These are phyloP conservation scores for Penicillium freii DNA, from an alignment of 2,329 filamentous ascomycete species.

Conservation along the genomic window DNA sequence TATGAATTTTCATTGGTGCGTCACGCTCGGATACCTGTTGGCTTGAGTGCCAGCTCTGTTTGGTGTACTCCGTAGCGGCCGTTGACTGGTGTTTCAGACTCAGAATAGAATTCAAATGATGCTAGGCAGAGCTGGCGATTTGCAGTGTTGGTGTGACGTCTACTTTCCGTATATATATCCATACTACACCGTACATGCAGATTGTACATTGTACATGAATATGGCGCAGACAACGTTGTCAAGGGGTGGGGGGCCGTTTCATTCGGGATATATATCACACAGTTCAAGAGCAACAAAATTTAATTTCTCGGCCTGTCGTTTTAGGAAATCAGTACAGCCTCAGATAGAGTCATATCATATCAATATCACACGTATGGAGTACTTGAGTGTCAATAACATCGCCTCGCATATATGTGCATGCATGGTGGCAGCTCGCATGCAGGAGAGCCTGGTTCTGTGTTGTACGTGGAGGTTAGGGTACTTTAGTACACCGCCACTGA, in stretches of 20 bases:
- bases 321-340: not conserved
- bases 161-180: not conserved
- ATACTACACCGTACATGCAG: not conserved
- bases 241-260: not conserved
- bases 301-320: not conserved
- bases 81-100: constrained; percentile 7
- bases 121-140: not conserved
- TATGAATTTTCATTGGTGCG: constrained; percentile 3
- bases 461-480: not conserved
- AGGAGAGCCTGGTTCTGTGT: not conserved
- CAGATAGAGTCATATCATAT: not conserved
- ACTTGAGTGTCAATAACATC: not conserved
- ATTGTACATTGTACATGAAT: not conserved
- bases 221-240: not conserved
- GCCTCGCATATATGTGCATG: constrained; percentile 6
- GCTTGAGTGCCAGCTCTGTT: not conserved
- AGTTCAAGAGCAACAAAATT: too few species aligned
- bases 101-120: not conserved
- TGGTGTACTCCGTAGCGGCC: not conserved
- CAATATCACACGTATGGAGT: not conserved
- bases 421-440: constrained; percentile 3
- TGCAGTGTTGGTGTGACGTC: not conserved
- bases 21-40: constrained; percentile 1
- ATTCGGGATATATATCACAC: not conserved
- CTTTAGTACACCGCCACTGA: constrained; percentile 3